A percentile compares a stretch with the other conserved stretches of the same genome.
Conservation (phyloP, 176 grass and related monocot species). For the Poa annua region DNA sequence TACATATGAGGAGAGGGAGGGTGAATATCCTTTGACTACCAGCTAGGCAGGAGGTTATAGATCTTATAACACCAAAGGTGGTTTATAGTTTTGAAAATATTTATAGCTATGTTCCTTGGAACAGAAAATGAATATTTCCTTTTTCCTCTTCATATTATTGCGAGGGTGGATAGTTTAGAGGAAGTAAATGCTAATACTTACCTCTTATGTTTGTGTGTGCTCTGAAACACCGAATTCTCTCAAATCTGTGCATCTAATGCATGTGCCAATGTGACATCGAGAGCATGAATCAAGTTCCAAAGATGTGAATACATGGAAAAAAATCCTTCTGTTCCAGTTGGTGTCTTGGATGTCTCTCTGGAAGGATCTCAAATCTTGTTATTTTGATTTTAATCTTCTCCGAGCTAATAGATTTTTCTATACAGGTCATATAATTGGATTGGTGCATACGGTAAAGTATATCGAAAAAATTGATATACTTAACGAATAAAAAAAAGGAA, state of each 20-base stretch:
- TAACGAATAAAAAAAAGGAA: background rate
- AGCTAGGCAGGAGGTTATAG: constrained; percentile 67
- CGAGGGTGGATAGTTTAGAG: constrained; percentile 32
- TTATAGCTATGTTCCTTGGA: constrained; percentile 62
- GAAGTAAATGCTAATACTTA: constrained; percentile 40
- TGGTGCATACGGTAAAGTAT: background rate
- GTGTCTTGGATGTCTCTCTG: constrained; percentile 8
- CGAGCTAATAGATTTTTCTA: background rate
- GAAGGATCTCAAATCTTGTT: background rate
- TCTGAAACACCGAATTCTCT: constrained; percentile 15
- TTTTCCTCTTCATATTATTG: constrained; percentile 41
- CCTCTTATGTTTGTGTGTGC: constrained; percentile 11
- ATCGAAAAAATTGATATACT: background rate
- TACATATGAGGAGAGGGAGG: constrained; percentile 48
- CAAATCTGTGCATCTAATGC: constrained; percentile 15
- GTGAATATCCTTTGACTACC: constrained; percentile 55
- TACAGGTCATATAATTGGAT: background rate
- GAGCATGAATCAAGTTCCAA: constrained; percentile 27
- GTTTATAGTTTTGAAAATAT: constrained; percentile 66
- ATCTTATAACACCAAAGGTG: constrained; percentile 57
- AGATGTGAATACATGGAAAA: constrained; percentile 28
- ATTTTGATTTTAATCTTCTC: background rate
- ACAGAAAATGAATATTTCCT: constrained; percentile 27
- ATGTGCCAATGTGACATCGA: constrained; percentile 28
- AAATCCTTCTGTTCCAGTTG: background rate